phyloP scores from a whole-genome alignment of 2,329 filamentous ascomycete species.

The Fusarium compactum region DNA sequence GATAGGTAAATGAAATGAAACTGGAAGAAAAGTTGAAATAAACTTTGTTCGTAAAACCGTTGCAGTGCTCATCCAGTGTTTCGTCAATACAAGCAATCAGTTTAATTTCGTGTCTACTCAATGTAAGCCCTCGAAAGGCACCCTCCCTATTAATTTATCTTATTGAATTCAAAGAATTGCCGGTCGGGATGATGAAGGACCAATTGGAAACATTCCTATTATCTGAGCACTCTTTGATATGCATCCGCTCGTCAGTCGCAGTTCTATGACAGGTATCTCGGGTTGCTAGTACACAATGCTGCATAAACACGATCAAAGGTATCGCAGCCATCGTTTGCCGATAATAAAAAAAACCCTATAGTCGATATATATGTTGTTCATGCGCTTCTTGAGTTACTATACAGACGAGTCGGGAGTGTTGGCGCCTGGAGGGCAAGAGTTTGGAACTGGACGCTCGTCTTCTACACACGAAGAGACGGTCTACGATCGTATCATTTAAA shows the following conservation, averaged over 20 bases:
- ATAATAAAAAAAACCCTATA: neutral
- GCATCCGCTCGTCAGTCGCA: neutral
- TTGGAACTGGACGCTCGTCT: neutral
- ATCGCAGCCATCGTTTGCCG: neutral
- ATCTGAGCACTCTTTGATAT: neutral
- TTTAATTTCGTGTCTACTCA: neutral
- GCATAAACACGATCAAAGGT: neutral
- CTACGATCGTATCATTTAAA: neutral
- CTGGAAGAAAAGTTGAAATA: neutral
- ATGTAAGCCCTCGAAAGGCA: neutral
- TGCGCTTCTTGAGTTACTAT: neutral
- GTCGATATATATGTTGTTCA: neutral
- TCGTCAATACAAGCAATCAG: neutral
- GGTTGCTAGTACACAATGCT: neutral
- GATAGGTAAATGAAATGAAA: neutral
- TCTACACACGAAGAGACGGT: neutral
- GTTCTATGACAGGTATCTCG: neutral
- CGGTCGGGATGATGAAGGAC: neutral
- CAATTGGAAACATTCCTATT: neutral
- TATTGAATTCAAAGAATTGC: neutral
- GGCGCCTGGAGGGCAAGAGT: neutral
- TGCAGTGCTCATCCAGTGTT: neutral
- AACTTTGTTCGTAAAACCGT: neutral
- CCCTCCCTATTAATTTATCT: fast-evolving
- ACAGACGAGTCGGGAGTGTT: neutral